These are phyloP conservation scores for Pascua sp. DNA, from an alignment of 1,284 basidiomycete genomes.

Conservation along the genomic window DNA sequence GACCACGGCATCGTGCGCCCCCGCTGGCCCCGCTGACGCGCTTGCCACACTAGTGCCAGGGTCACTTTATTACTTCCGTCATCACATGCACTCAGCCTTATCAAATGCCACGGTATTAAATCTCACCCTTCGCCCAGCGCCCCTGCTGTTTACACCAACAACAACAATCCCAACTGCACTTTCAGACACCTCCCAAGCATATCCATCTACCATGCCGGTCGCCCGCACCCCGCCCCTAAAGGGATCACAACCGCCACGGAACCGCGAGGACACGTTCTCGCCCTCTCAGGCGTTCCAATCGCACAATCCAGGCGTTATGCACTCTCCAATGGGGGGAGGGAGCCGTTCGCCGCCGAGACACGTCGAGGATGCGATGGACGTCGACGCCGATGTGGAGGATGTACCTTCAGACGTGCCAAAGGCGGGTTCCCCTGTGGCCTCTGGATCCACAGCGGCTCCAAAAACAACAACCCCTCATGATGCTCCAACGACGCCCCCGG, in stretches of 20 bases:
- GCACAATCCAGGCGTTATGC: neutral
- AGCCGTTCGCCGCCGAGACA: neutral
- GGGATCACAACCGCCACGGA: neutral
- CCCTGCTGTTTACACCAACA: neutral
- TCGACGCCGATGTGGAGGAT: slow-evolving; percentile 1
- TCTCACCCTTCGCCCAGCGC: neutral
- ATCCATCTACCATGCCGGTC: slow-evolving; percentile 27
- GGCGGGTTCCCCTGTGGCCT: neutral
- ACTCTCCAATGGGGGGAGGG: too few species aligned
- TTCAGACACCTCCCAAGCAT: neutral
- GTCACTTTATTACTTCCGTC: too few species aligned
- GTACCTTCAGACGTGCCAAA: neutral
- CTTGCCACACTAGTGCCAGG: too few species aligned
- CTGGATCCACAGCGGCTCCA: neutral
- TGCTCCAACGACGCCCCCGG: too few species aligned
- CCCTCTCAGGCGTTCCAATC: slow-evolving; percentile 17
- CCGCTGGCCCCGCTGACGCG: too few species aligned
- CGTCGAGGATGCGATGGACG: slow-evolving; percentile 6
- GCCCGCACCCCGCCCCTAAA: slow-evolving; percentile 32
- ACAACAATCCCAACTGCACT: neutral
- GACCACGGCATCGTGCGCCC: too few species aligned
- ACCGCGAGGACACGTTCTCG: slow-evolving; percentile 12
- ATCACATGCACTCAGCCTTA: too few species aligned
- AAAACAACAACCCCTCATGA: too few species aligned
- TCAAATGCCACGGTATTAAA: too few species aligned